Base-by-base conservation (phyloP, 2,329 filamentous ascomycete genomes). In the Escovopsis sp. region DNA sequence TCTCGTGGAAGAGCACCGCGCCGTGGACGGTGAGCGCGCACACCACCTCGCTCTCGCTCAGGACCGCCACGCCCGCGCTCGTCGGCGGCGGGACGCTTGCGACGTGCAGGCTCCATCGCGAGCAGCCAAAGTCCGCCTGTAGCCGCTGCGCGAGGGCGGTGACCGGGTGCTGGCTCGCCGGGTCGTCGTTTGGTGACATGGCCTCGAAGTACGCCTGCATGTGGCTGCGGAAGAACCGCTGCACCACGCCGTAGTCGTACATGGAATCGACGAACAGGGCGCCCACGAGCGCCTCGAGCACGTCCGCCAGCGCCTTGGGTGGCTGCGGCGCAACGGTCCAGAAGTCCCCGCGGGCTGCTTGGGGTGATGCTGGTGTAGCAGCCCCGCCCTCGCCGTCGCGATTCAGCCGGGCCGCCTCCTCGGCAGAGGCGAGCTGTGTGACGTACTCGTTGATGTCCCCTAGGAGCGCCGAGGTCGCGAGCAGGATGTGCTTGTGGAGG, bases 211-310 rank as follows among this genome's bases (percentile, higher is more conserved):
- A 94, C 3, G 77, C 79, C 43, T 72, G 70, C 42, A 96, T 72
- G 48, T 88, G 77, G 12, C 53, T 57, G n/a, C 75, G 61, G 60
- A 94, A 95, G 62, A 98, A 96, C 0, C 57, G 56, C 47, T 82
- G 75, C 1, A 96, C 81, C 14, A 78, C 68, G 11, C 58, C 57
- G 58, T 81, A 95, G 54, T 91, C 65, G 61, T 89, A 96, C 37
- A 71, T 67, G 0, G 84, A 82, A 59, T 98, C 91, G 10, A 98
- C 82, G 56, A 96, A 96, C 16, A 95, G 70, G 15, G 89, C 89
- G 1, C 87, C 91, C 3, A 95, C 65, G 51, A 87, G 91, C 0
- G 89, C 77, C 66, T 98, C 91, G 4, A 96, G 69, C 32, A 94
- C 75, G 58, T 98, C 91, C 0, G 88, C 76, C 6, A 96, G 74